Percentiles rank a stretch among this genome's conserved stretches.
Conservation (phyloP, 805 yeast species). For the Candida vartiovaarae region DNA sequence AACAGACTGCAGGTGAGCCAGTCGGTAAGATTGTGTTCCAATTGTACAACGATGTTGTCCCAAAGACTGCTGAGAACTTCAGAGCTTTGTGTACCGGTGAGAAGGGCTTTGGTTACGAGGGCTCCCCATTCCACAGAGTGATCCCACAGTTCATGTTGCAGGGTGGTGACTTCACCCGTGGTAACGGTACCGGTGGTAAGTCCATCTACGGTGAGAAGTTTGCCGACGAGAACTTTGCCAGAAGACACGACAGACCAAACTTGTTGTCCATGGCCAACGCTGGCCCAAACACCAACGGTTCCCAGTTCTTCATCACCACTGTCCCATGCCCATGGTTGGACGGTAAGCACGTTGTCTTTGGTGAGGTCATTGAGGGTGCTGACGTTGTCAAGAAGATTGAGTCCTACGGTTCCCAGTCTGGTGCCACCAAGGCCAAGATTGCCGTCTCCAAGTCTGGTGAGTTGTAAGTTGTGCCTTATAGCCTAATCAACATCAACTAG, state of each 20-base stretch:
- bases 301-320: slow-evolving; percentile 95
- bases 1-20: slow-evolving; percentile 37
- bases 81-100: slow-evolving; percentile 93
- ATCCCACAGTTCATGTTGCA: slow-evolving; percentile 98
- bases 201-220: slow-evolving; percentile 78
- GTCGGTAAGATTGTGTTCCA: slow-evolving; percentile 83
- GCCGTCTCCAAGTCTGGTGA: slow-evolving; percentile 52
- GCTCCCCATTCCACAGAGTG: slow-evolving; percentile 93
- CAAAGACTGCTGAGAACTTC: slow-evolving; percentile 95
- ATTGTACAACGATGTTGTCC: slow-evolving; percentile 84
- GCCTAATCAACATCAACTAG: not conserved
- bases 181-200: slow-evolving; percentile 97
- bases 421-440: slow-evolving; percentile 63
- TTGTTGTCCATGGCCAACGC: slow-evolving; percentile 95
- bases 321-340: slow-evolving; percentile 84
- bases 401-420: slow-evolving; percentile 63
- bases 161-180: slow-evolving; percentile 91
- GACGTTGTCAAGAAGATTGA: slow-evolving; percentile 85
- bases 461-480: slow-evolving; percentile 7
- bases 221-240: slow-evolving; percentile 68
- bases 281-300: slow-evolving; percentile 97
- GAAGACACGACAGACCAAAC: slow-evolving; percentile 76
- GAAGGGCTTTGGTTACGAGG: slow-evolving; percentile 90
- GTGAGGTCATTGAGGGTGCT: slow-evolving; percentile 80
- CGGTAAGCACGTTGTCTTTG: slow-evolving; percentile 93